These are phyloP conservation scores for Chlorella sp. DNA, from an alignment of 139 green algal genomes.

Conservation along the genomic window DNA sequence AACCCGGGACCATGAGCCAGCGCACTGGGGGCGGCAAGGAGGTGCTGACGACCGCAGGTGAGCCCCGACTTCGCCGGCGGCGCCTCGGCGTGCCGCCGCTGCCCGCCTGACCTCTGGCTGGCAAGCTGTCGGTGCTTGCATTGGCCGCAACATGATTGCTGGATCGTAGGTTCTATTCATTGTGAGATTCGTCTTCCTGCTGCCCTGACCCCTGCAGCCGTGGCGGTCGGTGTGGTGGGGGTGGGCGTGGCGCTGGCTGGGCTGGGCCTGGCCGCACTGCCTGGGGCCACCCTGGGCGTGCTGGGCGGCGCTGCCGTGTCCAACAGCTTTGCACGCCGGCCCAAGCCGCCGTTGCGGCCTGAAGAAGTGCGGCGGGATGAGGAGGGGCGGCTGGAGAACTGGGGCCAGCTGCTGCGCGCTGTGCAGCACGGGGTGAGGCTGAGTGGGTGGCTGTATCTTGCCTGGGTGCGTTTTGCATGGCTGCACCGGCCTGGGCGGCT, in stretches of 20 bases:
- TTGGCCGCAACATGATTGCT: no score
- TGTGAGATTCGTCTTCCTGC: no score
- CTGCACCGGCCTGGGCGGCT: no score
- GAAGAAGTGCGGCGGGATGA: conserved; percentile 29
- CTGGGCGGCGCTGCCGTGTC: neutral
- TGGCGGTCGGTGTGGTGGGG: conserved; percentile 32
- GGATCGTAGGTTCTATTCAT: no score
- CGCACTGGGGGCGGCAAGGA: conserved; percentile 29
- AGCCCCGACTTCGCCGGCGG: no score
- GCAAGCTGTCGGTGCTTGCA: no score
- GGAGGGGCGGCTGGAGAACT: conserved; percentile 48
- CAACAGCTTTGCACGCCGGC: neutral
- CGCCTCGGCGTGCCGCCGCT: no score
- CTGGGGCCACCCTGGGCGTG: neutral
- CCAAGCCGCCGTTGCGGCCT: conserved; percentile 16
- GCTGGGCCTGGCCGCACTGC: conserved; percentile 12
- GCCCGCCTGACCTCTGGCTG: no score
- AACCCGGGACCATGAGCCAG: neutral
- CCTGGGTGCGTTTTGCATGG: no score
- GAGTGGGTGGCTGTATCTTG: no score
- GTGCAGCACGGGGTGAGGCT: conserved; percentile 48
- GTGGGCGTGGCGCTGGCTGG: conserved; percentile 37
- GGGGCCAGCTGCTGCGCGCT: conserved; percentile 6
- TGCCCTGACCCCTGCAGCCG: neutral
- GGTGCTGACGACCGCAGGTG: conserved; percentile 24